Conservation (phyloP, 176 grass and related monocot species). For the Raddia distichophylla region DNA sequence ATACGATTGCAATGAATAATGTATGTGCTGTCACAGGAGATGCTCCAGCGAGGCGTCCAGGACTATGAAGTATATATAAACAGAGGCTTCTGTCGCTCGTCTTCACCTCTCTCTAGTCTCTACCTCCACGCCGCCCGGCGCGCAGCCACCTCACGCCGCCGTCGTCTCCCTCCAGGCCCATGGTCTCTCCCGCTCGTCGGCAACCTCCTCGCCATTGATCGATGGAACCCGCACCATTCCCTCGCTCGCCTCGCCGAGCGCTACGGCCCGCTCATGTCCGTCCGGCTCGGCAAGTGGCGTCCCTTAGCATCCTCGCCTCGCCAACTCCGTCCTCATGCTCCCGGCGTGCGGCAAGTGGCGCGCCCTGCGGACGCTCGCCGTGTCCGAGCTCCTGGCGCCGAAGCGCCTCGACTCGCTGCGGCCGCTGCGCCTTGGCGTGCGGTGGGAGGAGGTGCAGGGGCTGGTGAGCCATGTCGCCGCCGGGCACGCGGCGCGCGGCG, state of each 20-base stretch:
- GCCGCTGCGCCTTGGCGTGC: too few species aligned
- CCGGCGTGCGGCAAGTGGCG: neutral
- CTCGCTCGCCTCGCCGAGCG: neutral
- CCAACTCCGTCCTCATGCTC: neutral
- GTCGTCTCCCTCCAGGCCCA: slow-evolving; percentile 1
- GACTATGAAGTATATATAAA: too few species aligned
- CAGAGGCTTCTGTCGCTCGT: neutral
- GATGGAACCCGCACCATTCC: neutral
- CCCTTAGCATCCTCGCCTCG: neutral
- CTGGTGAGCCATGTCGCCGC: neutral
- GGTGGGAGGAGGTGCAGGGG: neutral
- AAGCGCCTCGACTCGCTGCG: neutral
- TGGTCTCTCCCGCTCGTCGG: slow-evolving; percentile 11
- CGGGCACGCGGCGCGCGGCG: neutral
- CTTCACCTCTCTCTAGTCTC: neutral
- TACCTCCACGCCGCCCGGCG: slow-evolving; percentile 4
- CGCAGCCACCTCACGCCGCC: neutral
- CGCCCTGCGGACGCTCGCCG: neutral
- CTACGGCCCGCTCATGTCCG: slow-evolving; percentile 1
- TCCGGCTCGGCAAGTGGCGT: slow-evolving; percentile 1
- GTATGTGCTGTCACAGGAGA: too few species aligned
- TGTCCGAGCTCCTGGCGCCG: neutral
- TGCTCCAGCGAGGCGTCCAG: too few species aligned
- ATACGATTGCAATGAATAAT: too few species aligned
- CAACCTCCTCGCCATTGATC: neutral